Evolutionary conservation across 805 yeast species (phyloP).

Genomic region (Sungouiella blattae): DNA sequence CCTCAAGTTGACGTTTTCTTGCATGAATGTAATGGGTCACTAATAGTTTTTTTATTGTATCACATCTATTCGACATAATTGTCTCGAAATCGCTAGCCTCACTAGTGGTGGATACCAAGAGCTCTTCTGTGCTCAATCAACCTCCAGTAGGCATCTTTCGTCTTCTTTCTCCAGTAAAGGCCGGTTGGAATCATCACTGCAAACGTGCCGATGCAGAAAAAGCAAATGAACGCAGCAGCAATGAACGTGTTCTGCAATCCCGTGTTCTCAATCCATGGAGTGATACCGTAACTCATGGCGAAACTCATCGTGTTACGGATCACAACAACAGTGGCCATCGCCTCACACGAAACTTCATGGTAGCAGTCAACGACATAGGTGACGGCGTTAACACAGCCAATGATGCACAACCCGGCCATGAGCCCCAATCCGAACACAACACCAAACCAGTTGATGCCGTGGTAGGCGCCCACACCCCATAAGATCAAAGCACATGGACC

Average conservation of each 20-base stretch:
- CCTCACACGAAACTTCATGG: slow-evolving; percentile 26
- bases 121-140: slow-evolving; percentile 19
- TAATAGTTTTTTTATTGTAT: too few relatives aligned
- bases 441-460: slow-evolving; percentile 22
- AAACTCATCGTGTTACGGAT: slow-evolving; percentile 59
- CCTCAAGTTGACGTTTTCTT: too few relatives aligned
- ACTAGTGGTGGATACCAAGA: slow-evolving; percentile 8
- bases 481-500: slow-evolving; percentile 16
- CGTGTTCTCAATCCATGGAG: slow-evolving; percentile 51
- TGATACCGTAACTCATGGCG: slow-evolving; percentile 57
- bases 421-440: slow-evolving; percentile 24
- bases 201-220: slow-evolving; percentile 46
- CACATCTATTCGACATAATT: too few relatives aligned
- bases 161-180: slow-evolving; percentile 31
- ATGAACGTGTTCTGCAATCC: slow-evolving; percentile 58
- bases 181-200: slow-evolving; percentile 37
- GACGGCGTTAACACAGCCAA: slow-evolving; percentile 26
- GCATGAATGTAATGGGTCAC: too few relatives aligned
- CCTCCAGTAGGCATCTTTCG: slow-evolving; percentile 32
- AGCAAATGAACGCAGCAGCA: slow-evolving; percentile 50
- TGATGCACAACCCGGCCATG: slow-evolving; percentile 18
- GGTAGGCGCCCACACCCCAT: slow-evolving; percentile 23
- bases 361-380: slow-evolving; percentile 25
- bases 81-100: too few relatives aligned
- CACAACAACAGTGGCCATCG: slow-evolving; percentile 48